Evolutionary conservation across 1,284 basidiomycete species (phyloP), one percentile per base, ranked within the genome.

Genomic region (Moesziomyces sp.): DNA sequence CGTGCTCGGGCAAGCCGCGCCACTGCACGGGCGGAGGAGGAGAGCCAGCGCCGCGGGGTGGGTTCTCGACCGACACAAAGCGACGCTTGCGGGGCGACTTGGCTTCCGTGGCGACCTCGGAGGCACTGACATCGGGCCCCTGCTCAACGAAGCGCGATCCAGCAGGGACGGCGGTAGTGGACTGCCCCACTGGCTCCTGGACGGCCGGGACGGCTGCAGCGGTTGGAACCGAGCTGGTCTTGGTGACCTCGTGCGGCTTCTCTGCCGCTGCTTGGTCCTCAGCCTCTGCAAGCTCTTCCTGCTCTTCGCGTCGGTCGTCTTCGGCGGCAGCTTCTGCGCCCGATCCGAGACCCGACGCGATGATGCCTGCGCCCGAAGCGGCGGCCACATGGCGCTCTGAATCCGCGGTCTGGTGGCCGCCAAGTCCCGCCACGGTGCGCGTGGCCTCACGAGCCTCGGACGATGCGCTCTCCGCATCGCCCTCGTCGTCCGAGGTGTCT

Each of bases 11-110:
- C 38, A 40, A 18, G 18, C 38, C 38, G 21, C 71, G 46, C 73
- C 73, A 75, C 56, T 75, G 73, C 5, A 72, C 63, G 14, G 74
- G 66, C 6, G 65, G 57, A 0, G 65, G 65, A 16, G 71, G 52
- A 19, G 56, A 52, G 14, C 71, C 66, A 0, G 74, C 55, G 24
- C 65, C 70, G 40, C 71, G 38, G 8, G 50, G n/a, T 5, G 74
- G 71, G 38, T 76, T 73, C 44, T 76, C 71, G 6, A 76, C 58
- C 21, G 52, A 47, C 5, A 73, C 55, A 38, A 52, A 73, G 46
- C 63, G 59, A 5, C 48, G 33, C 48, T 61, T 65, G 52, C 54
- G 58, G 6, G 48, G 50, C 14, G 54, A 61, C 23, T 61, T 62
- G 19, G 24, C 21, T 11, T 40, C 40, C 38, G 55, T 33, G 24